Percentiles rank a stretch among this genome's conserved stretches.
phyloP scores from a whole-genome alignment of 495 filamentous ascomycete genomes.

The Aspergillus nidulans region DNA sequence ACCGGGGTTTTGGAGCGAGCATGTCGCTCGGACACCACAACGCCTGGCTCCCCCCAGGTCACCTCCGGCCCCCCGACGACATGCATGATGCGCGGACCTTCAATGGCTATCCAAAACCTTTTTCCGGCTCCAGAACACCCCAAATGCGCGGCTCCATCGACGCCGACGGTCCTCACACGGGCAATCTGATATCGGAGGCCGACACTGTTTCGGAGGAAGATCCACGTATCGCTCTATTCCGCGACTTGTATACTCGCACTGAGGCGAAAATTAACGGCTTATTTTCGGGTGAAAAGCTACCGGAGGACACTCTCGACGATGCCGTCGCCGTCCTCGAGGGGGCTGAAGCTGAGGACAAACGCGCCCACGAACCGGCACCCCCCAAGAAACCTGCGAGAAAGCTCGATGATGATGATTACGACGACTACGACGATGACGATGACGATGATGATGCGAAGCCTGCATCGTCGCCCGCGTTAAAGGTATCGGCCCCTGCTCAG shows the following conservation, averaged over 20 bases:
- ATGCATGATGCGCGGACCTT: constrained; percentile 41
- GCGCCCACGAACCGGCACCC: constrained; percentile 41
- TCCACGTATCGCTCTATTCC: constrained; percentile 56
- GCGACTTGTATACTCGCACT: constrained; percentile 52
- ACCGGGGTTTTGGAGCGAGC: constrained; percentile 48
- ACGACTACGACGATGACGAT: constrained; percentile 72
- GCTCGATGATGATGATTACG: constrained; percentile 77
- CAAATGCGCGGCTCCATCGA: constrained; percentile 47
- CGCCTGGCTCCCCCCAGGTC: constrained; percentile 45
- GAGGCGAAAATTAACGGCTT: constrained; percentile 58
- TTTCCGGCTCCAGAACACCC: constrained; percentile 46
- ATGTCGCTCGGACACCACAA: constrained; percentile 50
- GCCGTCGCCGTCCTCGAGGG: constrained; percentile 27
- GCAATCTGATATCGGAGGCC: constrained; percentile 45
- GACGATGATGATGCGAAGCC: constrained; percentile 75
- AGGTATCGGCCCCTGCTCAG: constrained; percentile 42
- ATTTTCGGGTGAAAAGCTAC: constrained; percentile 48
- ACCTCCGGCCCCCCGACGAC: constrained; percentile 45
- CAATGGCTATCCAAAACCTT: constrained; percentile 45
- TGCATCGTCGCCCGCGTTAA: constrained; percentile 50
- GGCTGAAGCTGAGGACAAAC: constrained; percentile 27
- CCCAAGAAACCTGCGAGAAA: constrained; percentile 61
- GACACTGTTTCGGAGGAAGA: constrained; percentile 59
- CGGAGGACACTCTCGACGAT: constrained; percentile 25
- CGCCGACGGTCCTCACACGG: constrained; percentile 43